A percentile compares a stretch with the other conserved stretches of the same genome.
These are phyloP conservation scores for Peronospora belbahrii DNA, from an alignment of 352 stramenopile species.

Conservation along the genomic window DNA sequence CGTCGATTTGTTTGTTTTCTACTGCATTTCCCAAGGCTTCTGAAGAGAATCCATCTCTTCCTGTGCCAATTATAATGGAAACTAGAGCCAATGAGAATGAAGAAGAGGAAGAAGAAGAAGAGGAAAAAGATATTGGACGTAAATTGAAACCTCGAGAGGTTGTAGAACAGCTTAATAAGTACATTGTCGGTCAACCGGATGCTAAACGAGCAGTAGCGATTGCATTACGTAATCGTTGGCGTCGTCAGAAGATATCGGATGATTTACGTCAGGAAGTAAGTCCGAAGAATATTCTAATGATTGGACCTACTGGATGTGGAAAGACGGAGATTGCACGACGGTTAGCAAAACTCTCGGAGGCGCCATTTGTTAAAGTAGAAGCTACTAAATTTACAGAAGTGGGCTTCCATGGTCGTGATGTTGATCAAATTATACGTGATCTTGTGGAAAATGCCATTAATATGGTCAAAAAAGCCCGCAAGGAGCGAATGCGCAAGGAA, in stretches of 20 bases:
- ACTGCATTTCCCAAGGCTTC: constrained; percentile 26
- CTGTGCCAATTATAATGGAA: constrained; percentile 26
- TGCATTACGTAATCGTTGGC: constrained; percentile 97
- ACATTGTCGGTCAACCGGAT: constrained; percentile 96
- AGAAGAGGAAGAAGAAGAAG: constrained; percentile 24
- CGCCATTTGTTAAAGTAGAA: constrained; percentile 97
- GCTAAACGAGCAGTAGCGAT: constrained; percentile 98
- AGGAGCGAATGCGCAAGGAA: constrained; percentile 89
- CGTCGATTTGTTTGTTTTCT: constrained; percentile 19
- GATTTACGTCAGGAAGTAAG: constrained; percentile 89
- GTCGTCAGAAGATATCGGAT: constrained; percentile 91
- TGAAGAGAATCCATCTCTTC: constrained; percentile 22
- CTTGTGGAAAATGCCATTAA: constrained; percentile 96
- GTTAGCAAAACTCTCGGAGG: constrained; percentile 94
- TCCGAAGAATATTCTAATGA: constrained; percentile 99
- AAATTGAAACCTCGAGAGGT: constrained; percentile 90
- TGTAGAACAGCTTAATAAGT: constrained; percentile 93
- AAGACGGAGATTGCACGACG: constrained; percentile 98
- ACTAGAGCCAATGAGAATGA: constrained; percentile 15
- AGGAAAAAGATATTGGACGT: constrained; percentile 53
- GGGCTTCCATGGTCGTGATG: constrained; percentile 98
- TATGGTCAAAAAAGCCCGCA: constrained; percentile 93
- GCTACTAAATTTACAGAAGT: constrained; percentile 99
- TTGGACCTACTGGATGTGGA: constrained; percentile 96
- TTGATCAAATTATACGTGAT: constrained; percentile 99